Conservation (phyloP, 257 asterid species). For the Craterostigma plantagineum region DNA sequence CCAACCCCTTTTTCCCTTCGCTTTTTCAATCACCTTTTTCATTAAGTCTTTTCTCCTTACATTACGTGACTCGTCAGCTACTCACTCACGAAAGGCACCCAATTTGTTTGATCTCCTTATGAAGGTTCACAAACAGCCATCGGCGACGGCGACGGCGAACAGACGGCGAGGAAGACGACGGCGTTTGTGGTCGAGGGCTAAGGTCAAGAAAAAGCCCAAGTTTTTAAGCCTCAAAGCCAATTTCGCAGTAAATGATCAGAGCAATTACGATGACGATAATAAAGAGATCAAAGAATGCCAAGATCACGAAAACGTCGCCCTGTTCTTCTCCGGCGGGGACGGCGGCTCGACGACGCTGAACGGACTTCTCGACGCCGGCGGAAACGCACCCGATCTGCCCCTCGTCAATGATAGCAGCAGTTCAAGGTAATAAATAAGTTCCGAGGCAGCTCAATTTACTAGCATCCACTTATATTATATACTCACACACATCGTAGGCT, state of each 20-base stretch:
- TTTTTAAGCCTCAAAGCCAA: conserved; percentile 60
- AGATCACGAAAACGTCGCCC: conserved; percentile 56
- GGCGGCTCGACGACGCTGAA: conserved; percentile 47
- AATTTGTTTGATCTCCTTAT: too few species aligned
- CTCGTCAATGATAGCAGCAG: conserved; percentile 13
- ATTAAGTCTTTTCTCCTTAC: too few species aligned
- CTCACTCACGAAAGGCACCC: too few species aligned
- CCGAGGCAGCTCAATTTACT: too few species aligned
- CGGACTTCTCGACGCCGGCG: conserved; percentile 33
- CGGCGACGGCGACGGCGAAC: conserved; percentile 19
- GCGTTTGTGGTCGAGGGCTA: conserved; percentile 11
- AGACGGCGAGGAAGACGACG: conserved; percentile 15
- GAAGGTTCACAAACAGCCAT: conserved; percentile 1
- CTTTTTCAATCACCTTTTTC: too few species aligned
- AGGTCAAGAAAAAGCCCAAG: conserved; percentile 34
- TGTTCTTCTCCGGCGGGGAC: conserved; percentile 49
- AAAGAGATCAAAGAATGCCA: conserved; percentile 24
- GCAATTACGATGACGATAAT: background rate
- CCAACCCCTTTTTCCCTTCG: too few species aligned
- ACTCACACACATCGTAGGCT: conserved; percentile 8
- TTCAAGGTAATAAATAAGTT: conserved; percentile 11
- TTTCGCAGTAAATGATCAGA: conserved; percentile 20
- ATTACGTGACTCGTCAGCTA: too few species aligned
- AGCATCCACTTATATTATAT: background rate
- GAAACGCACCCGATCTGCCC: conserved; percentile 24